These are phyloP conservation scores for Cicer yamashitae DNA, from an alignment of 306 rosid species.

Conservation along the genomic window DNA sequence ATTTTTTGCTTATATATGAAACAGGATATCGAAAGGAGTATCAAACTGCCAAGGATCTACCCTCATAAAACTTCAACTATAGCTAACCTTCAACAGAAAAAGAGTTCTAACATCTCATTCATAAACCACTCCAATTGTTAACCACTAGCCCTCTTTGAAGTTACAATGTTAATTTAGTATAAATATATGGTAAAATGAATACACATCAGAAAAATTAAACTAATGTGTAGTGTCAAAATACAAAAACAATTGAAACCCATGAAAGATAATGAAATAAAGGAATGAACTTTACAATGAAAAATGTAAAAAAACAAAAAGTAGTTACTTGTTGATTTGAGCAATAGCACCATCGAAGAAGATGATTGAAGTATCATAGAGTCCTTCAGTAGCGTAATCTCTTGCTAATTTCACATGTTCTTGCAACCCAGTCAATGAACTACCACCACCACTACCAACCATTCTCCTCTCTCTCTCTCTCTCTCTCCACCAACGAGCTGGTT, in stretches of 20 bases:
- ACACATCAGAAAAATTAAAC: not conserved
- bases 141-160: not conserved
- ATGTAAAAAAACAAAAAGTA: not conserved
- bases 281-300: not conserved
- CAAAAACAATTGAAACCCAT: constrained; percentile 32
- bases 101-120: not conserved
- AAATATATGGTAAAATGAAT: not conserved
- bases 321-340: constrained; percentile 96
- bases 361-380: constrained; percentile 85
- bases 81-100: not conserved
- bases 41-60: not conserved
- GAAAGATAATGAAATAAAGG: not conserved
- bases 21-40: not conserved
- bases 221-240: not conserved
- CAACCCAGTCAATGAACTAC: constrained; percentile 67
- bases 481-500: constrained; percentile 16
- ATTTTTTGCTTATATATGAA: too few species aligned
- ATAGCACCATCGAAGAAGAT: constrained; percentile 97
- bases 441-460: constrained; percentile 57
- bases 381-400: constrained; percentile 94
- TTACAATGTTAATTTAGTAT: not conserved
- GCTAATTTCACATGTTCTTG: constrained; percentile 95
- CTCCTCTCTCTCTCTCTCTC: not conserved
- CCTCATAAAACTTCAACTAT: not conserved
- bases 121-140: not conserved